Conservation (phyloP, 2,329 filamentous ascomycete genomes). For the Beauveria sp. region DNA sequence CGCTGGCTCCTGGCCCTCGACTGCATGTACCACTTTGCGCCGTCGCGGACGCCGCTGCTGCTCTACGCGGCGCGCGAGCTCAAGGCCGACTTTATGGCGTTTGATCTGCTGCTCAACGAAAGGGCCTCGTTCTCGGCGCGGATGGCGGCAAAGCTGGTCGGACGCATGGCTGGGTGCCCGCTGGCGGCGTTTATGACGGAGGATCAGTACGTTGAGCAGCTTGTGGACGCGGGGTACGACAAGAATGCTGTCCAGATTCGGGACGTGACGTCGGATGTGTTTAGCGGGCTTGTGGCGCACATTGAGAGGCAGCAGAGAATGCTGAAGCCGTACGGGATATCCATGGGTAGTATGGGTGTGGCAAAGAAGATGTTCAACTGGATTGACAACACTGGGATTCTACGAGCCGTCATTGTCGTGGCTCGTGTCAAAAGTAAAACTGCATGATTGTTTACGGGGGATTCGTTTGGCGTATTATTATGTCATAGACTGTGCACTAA, state of each 20-base stretch:
- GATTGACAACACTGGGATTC: constrained; percentile 26
- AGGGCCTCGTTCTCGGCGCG: constrained; percentile 21
- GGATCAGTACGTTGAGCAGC: constrained; percentile 34
- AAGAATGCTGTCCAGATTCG: constrained; percentile 31
- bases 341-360: constrained; percentile 28
- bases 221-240: constrained; percentile 42
- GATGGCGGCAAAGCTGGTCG: constrained; percentile 33
- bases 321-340: constrained; percentile 28
- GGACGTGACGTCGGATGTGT: constrained; percentile 47
- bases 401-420: constrained; percentile 30
- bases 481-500: background rate
- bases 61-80: constrained; percentile 30
- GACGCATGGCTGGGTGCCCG: constrained; percentile 40
- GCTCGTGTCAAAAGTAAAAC: constrained; percentile 15
- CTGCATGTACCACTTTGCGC: constrained; percentile 49
- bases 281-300: constrained; percentile 38
- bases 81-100: constrained; percentile 44
- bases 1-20: constrained; percentile 49
- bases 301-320: constrained; percentile 29
- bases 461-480: no score
- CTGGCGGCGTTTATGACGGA: constrained; percentile 40
- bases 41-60: constrained; percentile 41
- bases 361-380: constrained; percentile 31
- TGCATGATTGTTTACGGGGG: background rate
- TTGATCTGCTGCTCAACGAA: constrained; percentile 41